A percentile compares a stretch with the other conserved stretches of the same genome.
Evolutionary conservation across 805 yeast species (phyloP).

Genomic region (Pichia nanzhaoensis): DNA sequence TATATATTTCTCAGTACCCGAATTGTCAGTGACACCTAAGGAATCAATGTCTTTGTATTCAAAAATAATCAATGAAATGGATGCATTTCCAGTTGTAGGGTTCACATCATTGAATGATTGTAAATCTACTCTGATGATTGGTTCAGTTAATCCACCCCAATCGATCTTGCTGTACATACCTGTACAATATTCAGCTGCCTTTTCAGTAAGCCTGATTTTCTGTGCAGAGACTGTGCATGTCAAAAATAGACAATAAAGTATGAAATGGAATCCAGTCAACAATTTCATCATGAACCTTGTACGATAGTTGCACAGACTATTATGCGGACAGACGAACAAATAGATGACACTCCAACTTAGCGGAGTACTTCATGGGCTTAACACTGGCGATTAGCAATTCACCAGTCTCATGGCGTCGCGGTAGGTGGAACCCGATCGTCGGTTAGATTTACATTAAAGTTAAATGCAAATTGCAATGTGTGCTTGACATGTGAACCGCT

Average conservation of each 20-base stretch:
- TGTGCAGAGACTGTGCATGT: conserved; percentile 29
- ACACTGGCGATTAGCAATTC: background rate
- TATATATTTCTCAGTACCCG: conserved; percentile 48
- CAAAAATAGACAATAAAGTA: background rate
- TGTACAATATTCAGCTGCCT: conserved; percentile 64
- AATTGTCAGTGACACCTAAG: conserved; percentile 49
- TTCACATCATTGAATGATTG: conserved; percentile 25
- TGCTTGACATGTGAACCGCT: too few species aligned
- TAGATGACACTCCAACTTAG: too few species aligned
- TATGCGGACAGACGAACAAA: too few species aligned
- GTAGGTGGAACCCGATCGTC: too few species aligned
- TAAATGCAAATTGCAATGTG: too few species aligned
- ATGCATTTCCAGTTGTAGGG: conserved; percentile 34
- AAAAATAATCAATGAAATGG: conserved; percentile 65
- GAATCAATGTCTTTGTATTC: conserved; percentile 73
- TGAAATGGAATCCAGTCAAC: background rate
- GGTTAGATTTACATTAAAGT: too few species aligned
- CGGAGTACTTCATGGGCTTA: background rate
- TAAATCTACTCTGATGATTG: conserved; percentile 49
- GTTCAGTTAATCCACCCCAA: conserved; percentile 76
- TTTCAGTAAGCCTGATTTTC: conserved; percentile 42
- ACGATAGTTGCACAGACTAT: too few species aligned
- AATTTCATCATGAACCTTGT: conserved; percentile 1
- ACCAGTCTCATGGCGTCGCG: too few species aligned
- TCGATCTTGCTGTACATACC: conserved; percentile 86